Percentiles rank a stretch among this genome's conserved stretches.
phyloP scores from a whole-genome alignment of 352 stramenopile species.

The Phytophthora sojae region DNA sequence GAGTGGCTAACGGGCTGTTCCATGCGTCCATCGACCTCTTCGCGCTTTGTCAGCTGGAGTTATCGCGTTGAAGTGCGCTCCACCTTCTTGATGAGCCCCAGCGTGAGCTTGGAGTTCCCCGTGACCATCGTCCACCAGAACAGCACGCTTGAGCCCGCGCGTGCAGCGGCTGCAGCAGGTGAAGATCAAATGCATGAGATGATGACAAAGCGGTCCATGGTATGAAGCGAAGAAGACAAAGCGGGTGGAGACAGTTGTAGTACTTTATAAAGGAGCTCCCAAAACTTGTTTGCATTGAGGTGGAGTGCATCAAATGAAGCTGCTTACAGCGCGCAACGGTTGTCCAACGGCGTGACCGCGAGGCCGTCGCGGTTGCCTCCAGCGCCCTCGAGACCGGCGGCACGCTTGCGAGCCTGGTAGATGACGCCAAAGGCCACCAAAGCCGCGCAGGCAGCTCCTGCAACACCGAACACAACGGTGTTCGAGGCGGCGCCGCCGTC shows the following conservation, averaged over 20 bases:
- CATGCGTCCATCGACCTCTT: slow-evolving; percentile 15
- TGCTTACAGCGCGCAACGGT: slow-evolving; percentile 56
- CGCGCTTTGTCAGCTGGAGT: slow-evolving; percentile 15
- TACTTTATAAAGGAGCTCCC: neutral
- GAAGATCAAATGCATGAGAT: neutral
- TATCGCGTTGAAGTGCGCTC: slow-evolving; percentile 22
- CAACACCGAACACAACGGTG: slow-evolving; percentile 34
- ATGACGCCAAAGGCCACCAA: slow-evolving; percentile 71
- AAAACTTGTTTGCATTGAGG: slow-evolving; percentile 3
- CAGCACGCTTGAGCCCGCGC: slow-evolving; percentile 1
- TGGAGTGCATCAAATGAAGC: neutral
- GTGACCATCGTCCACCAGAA: slow-evolving; percentile 17
- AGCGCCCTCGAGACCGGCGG: slow-evolving; percentile 49
- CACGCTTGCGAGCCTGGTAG: slow-evolving; percentile 75
- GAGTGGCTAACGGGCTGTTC: slow-evolving; percentile 17
- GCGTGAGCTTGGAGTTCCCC: slow-evolving; percentile 17
- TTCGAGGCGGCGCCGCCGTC: slow-evolving; percentile 9
- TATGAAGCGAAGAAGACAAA: slow-evolving; percentile 5
- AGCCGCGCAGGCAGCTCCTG: slow-evolving; percentile 41
- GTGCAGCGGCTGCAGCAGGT: slow-evolving; percentile 3
- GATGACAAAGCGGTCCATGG: neutral
- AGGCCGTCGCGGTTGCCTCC: slow-evolving; percentile 56
- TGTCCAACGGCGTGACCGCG: slow-evolving; percentile 50
- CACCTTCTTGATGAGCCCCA: slow-evolving; percentile 22
- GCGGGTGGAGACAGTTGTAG: neutral